phyloP scores from a whole-genome alignment of 345 rosid genomes.

The Crucihimalaya himalaica region DNA sequence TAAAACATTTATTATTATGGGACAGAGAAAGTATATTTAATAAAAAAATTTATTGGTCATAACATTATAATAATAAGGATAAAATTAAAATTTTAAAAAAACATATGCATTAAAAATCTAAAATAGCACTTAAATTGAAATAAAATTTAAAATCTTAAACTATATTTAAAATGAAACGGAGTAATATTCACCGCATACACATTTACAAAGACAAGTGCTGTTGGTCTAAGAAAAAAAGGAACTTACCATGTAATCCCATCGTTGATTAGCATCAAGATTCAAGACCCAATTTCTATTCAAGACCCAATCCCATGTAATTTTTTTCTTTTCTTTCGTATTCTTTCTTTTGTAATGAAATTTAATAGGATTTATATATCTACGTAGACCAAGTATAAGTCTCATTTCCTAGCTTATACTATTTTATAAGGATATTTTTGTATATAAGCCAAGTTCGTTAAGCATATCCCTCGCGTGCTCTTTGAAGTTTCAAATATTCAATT shows the following conservation, averaged over 20 bases:
- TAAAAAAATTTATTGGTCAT: too few species aligned
- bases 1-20: too few species aligned
- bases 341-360: not conserved
- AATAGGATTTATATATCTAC: not conserved
- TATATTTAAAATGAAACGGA: too few species aligned
- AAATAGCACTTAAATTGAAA: too few species aligned
- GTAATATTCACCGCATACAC: not conserved
- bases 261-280: not conserved
- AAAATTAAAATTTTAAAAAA: too few species aligned
- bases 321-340: too few species aligned
- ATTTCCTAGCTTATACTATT: not conserved
- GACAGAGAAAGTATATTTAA: too few species aligned
- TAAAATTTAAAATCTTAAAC: too few species aligned
- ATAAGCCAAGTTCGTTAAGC: constrained; percentile 3
- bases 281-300: not conserved
- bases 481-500: constrained; percentile 24
- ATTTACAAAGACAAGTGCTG: not conserved
- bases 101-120: too few species aligned
- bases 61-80: too few species aligned
- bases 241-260: not conserved
- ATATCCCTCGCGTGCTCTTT: constrained; percentile 20
- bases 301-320: not conserved
- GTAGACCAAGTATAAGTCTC: not conserved
- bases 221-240: not conserved
- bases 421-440: not conserved